Base-by-base conservation (phyloP, 2,329 filamentous ascomycete genomes). In the Madurella mycetomatis region DNA sequence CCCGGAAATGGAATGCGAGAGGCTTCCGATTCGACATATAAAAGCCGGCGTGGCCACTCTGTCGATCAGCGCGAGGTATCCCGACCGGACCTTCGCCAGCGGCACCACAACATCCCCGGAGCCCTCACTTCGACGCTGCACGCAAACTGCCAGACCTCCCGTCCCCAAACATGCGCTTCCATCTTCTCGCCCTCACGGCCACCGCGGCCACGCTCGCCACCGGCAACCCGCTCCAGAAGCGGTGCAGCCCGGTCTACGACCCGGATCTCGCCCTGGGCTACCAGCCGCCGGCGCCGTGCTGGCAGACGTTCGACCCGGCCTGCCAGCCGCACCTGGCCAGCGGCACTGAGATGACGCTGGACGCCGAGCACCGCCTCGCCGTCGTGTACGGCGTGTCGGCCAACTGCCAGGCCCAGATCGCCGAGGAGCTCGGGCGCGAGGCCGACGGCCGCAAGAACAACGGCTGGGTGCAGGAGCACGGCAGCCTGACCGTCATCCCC, bases 221-320 rank as follows among this genome's bases (percentile, higher is more conserved):
- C 13, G 34, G 44, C 32, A 9, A 39, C n/a, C 15, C 30, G 32
- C 39, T 57, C n/a, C 11, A 37, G 7, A 65, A 63, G 50, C 60
- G 64, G 34, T 66, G 65, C 64, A 56, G 61, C 4, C 65, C 65
- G 1, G 7, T 41, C 5, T 32, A 15, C 41, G 63, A 66, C 51
- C 55, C 58, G 2, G 63, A 62, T 9, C 53, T 57, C 30, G 44
- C 56, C 2, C 34, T 46, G 16, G 65, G 65, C 41, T 64, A 62
- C 55, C 49, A 58, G 15, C 65, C 65, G 2, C 63, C 65, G 2
- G 63, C 63, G 0, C 62, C 65, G 1, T 66, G 65, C 62, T 66
- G 65, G 65, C 64, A 64, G 41, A 55, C 55, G 9, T 58, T 60
- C 49, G 56, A 63, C 53, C 25, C 64, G 1, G 58, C 59, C 3